phyloP scores from a whole-genome alignment of 177 flowering plant genomes.

The Vitis hybrid region DNA sequence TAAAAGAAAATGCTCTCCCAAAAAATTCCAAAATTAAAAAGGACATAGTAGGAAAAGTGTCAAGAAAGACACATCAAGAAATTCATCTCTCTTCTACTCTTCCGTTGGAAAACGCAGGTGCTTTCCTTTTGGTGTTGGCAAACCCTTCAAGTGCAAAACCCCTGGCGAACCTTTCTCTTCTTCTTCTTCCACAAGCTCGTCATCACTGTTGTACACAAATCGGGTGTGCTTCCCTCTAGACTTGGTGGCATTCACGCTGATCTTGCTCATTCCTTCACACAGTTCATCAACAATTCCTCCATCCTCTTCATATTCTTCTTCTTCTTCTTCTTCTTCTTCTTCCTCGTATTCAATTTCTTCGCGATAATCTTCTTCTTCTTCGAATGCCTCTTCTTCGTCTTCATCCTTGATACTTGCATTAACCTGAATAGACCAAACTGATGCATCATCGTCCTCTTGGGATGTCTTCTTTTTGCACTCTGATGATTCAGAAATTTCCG shows the following conservation, averaged over 20 bases:
- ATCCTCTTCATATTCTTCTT: slow-evolving; percentile 17
- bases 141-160: slow-evolving; percentile 44
- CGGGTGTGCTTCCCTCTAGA: slow-evolving; percentile 55
- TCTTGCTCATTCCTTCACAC: slow-evolving; percentile 50
- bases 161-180: slow-evolving; percentile 18
- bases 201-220: slow-evolving; percentile 66
- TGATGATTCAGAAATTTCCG: slow-evolving; percentile 44
- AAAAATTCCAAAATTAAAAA: neutral
- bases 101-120: slow-evolving; percentile 53
- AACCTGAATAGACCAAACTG: slow-evolving; percentile 55
- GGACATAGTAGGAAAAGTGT: neutral
- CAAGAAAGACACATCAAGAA: slow-evolving; percentile 12
- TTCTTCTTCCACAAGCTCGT: slow-evolving; percentile 39
- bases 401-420: slow-evolving; percentile 37
- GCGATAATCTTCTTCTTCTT: slow-evolving; percentile 19
- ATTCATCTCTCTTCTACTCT: slow-evolving; percentile 24
- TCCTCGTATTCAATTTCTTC: slow-evolving; percentile 12
- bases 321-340: slow-evolving; percentile 11
- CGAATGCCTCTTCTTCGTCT: slow-evolving; percentile 27
- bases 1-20: neutral
- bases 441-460: slow-evolving; percentile 44
- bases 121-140: slow-evolving; percentile 67
- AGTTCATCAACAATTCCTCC: slow-evolving; percentile 42
- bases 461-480: slow-evolving; percentile 30
- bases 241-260: slow-evolving; percentile 31